These are phyloP conservation scores for Didymella arachidicola DNA, from an alignment of 2,329 filamentous ascomycete genomes.

Conservation along the genomic window DNA sequence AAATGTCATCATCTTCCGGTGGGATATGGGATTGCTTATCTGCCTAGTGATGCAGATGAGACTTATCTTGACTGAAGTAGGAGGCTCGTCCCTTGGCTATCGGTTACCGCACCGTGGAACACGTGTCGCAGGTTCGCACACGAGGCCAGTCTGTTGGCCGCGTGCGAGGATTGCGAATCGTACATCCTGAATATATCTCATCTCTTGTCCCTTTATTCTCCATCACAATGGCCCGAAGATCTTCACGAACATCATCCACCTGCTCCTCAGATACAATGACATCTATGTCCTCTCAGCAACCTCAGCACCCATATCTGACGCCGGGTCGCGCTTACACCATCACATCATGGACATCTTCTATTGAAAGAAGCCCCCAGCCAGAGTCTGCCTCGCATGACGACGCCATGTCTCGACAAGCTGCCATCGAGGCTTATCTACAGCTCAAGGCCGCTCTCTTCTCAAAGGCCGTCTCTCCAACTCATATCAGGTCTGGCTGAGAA, in stretches of 20 bases:
- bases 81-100: conserved; percentile 1
- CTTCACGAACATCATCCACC: conserved; percentile 29
- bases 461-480: conserved; percentile 41
- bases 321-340: conserved; percentile 41
- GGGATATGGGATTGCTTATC: neutral
- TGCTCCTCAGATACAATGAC: conserved; percentile 31
- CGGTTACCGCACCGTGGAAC: conserved; percentile 1
- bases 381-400: conserved; percentile 26
- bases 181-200: conserved; percentile 23
- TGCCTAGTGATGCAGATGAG: neutral
- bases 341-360: conserved; percentile 44
- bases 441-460: conserved; percentile 45
- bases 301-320: conserved; percentile 40
- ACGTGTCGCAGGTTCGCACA: conserved; percentile 12
- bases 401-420: conserved; percentile 33
- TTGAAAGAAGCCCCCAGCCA: conserved; percentile 28
- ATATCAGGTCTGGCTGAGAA: conserved; percentile 6
- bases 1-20: conserved; percentile 1
- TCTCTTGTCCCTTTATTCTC: neutral
- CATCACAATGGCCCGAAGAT: conserved; percentile 14
- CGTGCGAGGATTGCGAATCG: conserved; percentile 32
- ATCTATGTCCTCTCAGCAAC: conserved; percentile 24
- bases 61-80: neutral
- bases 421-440: conserved; percentile 47
- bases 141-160: conserved; percentile 4